A percentile compares a stretch with the other conserved stretches of the same genome.
phyloP scores from a whole-genome alignment of 371 early-diverging fungal species.

The Mortierella polycephala region DNA sequence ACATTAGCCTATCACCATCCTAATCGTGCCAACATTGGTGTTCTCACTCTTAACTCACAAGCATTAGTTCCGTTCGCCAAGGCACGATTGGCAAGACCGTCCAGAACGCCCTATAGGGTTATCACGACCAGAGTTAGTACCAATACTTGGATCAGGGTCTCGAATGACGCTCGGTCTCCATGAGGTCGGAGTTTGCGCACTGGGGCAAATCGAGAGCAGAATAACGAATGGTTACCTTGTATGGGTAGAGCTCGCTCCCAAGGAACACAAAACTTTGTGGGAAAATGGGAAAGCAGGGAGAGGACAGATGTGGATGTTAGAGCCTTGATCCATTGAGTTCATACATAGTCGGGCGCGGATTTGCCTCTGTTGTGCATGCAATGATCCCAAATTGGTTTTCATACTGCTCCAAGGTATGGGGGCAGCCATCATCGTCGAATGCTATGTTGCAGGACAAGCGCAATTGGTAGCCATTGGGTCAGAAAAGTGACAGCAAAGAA shows the following conservation, averaged over 20 bases:
- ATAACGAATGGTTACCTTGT: constrained; percentile 58
- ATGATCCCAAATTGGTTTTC: constrained; percentile 7
- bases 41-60: constrained; percentile 52
- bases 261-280: constrained; percentile 67
- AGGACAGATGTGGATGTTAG: background rate
- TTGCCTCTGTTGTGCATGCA: background rate
- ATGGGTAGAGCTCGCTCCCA: constrained; percentile 75
- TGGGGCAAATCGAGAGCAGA: constrained; percentile 1
- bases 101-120: constrained; percentile 64
- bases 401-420: constrained; percentile 79
- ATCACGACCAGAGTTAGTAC: background rate
- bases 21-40: background rate
- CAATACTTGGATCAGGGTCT: background rate
- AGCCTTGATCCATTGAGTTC: background rate
- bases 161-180: background rate
- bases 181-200: constrained; percentile 12
- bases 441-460: constrained; percentile 43
- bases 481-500: background rate
- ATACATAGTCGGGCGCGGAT: background rate
- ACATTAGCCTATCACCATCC: too few species aligned
- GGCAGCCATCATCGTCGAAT: constrained; percentile 76
- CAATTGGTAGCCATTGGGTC: background rate
- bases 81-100: constrained; percentile 75
- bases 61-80: constrained; percentile 79
- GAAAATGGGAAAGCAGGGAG: background rate